Evolutionary conservation across 176 grass and related monocot genomes (phyloP).

Genomic region (Alloteropsis semialata): DNA sequence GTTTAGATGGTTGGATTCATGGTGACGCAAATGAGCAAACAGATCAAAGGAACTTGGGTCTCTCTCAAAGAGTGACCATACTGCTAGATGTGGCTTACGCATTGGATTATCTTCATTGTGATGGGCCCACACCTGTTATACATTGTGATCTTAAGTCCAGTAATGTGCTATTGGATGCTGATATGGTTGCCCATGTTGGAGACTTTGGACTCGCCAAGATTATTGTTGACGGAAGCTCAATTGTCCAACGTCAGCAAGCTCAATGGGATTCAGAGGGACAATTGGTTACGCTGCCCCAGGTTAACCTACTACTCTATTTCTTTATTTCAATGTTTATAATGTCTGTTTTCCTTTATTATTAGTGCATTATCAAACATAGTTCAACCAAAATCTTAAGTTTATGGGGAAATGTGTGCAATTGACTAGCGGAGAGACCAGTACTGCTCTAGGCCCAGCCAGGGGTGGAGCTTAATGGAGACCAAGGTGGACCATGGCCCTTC

Average conservation of each 20-base stretch:
- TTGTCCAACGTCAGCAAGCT: background rate
- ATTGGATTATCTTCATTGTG: slow-evolving; percentile 12
- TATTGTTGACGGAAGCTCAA: background rate
- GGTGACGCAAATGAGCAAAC: background rate
- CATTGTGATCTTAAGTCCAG: slow-evolving; percentile 14
- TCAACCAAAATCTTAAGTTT: too few species aligned
- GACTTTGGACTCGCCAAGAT: slow-evolving; percentile 13
- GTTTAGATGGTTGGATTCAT: slow-evolving; percentile 33
- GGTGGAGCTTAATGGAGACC: too few species aligned
- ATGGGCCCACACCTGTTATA: background rate
- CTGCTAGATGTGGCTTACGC: slow-evolving; percentile 19
- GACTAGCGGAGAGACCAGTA: too few species aligned
- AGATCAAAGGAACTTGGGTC: background rate
- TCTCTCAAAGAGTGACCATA: background rate
- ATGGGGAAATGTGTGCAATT: too few species aligned
- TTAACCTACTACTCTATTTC: background rate
- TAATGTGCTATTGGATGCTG: slow-evolving; percentile 20
- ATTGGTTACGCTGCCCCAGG: slow-evolving; percentile 25
- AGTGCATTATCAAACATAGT: background rate
- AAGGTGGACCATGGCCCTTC: too few species aligned
- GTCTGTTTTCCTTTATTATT: background rate
- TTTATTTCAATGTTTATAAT: background rate
- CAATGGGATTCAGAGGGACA: slow-evolving; percentile 12
- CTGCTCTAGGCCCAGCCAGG: too few species aligned
- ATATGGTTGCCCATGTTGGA: slow-evolving; percentile 2